phyloP scores from a whole-genome alignment of 2,329 filamentous ascomycete species.

The Grosmannia huntii region DNA sequence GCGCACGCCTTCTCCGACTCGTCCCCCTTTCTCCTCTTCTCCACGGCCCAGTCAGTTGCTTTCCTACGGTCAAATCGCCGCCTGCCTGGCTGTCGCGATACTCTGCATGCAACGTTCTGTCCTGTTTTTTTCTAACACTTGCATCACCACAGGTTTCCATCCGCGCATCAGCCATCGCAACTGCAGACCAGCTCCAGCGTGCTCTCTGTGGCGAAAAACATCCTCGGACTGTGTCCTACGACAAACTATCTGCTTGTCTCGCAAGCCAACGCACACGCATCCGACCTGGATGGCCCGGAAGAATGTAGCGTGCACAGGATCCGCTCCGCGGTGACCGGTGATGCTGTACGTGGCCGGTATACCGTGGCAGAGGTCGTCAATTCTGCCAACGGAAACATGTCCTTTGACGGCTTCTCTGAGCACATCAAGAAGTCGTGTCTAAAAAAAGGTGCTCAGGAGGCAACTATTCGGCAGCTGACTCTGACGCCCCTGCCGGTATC shows the following conservation, averaged over 20 bases:
- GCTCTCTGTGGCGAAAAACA: conserved; percentile 27
- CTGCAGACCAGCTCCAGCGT: conserved; percentile 37
- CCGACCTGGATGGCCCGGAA: conserved; percentile 47
- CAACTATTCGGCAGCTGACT: conserved; percentile 25
- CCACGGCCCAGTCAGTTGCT: conserved; percentile 59
- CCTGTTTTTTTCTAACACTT: neutral
- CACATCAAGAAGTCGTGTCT: conserved; percentile 35
- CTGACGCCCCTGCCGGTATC: conserved; percentile 26
- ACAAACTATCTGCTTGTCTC: conserved; percentile 65
- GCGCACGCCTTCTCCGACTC: conserved; percentile 71
- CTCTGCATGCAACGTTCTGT: neutral
- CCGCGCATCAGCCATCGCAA: conserved; percentile 22
- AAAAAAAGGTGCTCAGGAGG: conserved; percentile 21
- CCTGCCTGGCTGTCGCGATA: neutral
- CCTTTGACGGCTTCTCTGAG: conserved; percentile 26
- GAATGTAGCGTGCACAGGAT: conserved; percentile 42
- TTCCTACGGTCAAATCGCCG: neutral
- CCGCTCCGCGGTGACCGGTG: conserved; percentile 25
- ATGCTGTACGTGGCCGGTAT: conserved; percentile 26
- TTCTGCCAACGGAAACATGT: conserved; percentile 26
- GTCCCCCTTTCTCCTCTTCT: conserved; percentile 81
- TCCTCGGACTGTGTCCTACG: conserved; percentile 58
- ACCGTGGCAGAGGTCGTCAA: conserved; percentile 43
- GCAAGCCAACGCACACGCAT: conserved; percentile 60
- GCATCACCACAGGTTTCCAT: conserved; percentile 17